Evolutionary conservation across 2,329 filamentous ascomycete genomes (phyloP).

Genomic region (Neonectria punicea): DNA sequence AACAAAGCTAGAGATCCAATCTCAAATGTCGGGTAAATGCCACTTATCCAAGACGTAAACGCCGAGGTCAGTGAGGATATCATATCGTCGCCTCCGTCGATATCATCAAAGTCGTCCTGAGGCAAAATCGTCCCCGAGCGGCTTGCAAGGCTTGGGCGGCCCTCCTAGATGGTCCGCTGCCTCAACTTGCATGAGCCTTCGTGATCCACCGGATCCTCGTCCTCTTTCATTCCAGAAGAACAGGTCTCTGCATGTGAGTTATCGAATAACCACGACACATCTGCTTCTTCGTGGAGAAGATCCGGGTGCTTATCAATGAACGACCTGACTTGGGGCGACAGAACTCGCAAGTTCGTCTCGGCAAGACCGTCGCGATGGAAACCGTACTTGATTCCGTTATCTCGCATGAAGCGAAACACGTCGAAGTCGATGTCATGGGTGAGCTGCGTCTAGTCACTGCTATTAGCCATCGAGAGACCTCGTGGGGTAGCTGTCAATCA

Average conservation of each 20-base stretch:
- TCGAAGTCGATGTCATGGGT: constrained; percentile 79
- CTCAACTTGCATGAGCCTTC: constrained; percentile 28
- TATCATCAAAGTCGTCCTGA: constrained; percentile 29
- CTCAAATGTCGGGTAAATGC: constrained; percentile 63
- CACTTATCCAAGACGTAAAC: constrained; percentile 47
- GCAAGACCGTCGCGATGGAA: constrained; percentile 64
- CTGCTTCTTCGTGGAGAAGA: constrained; percentile 58
- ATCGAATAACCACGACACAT: constrained; percentile 59
- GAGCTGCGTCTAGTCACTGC: constrained; percentile 58
- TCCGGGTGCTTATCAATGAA: constrained; percentile 59
- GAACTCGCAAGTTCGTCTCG: constrained; percentile 53
- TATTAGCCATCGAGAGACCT: constrained; percentile 22
- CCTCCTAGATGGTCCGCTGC: constrained; percentile 37
- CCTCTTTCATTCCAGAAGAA: constrained; percentile 1
- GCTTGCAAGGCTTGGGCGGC: constrained; percentile 28
- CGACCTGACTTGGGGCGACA: constrained; percentile 57
- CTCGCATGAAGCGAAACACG: constrained; percentile 86
- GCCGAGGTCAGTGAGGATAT: constrained; percentile 41
- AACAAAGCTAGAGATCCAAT: constrained; percentile 64
- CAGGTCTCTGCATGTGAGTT: constrained; percentile 6
- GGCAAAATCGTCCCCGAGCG: constrained; percentile 26
- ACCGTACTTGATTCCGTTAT: constrained; percentile 83
- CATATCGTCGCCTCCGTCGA: constrained; percentile 29
- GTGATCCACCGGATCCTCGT: constrained; percentile 16
- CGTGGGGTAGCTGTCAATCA: not conserved